Evolutionary conservation across 1,139 yeast genomes (phyloP).

Genomic region (Suhomyces chickasaworum): DNA sequence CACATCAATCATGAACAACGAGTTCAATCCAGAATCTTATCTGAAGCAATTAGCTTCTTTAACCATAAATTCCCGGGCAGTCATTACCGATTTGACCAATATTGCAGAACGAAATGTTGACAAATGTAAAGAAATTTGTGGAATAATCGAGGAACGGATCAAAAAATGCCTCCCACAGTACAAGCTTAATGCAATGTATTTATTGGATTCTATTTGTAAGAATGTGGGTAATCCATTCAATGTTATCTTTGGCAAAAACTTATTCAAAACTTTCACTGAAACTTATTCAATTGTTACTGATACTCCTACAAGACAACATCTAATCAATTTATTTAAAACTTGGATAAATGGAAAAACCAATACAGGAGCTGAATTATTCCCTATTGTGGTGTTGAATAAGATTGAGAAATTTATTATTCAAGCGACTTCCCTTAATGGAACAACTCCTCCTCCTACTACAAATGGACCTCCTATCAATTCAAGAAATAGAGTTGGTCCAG

Average conservation of each 20-base stretch:
- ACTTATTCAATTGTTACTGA: constrained; percentile 44
- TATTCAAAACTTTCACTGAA: constrained; percentile 40
- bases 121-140: constrained; percentile 35
- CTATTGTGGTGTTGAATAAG: constrained; percentile 28
- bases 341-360: constrained; percentile 39
- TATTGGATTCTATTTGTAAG: constrained; percentile 47
- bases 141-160: constrained; percentile 38
- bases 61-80: constrained; percentile 42
- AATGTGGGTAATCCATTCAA: constrained; percentile 50
- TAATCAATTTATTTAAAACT: constrained; percentile 44
- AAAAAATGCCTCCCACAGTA: constrained; percentile 41
- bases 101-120: constrained; percentile 38
- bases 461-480: constrained; percentile 1
- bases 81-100: constrained; percentile 43
- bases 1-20: constrained; percentile 7
- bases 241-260: constrained; percentile 35
- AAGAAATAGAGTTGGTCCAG: constrained; percentile 19
- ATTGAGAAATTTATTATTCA: constrained; percentile 45
- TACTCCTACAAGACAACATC: constrained; percentile 37
- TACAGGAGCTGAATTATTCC: constrained; percentile 42
- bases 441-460: constrained; percentile 10
- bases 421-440: constrained; percentile 33
- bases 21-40: constrained; percentile 34
- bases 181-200: constrained; percentile 41
- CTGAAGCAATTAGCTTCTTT: constrained; percentile 35